Evolutionary conservation across 495 filamentous ascomycete species (phyloP).

Genomic region (Podospora pseudocomata): DNA sequence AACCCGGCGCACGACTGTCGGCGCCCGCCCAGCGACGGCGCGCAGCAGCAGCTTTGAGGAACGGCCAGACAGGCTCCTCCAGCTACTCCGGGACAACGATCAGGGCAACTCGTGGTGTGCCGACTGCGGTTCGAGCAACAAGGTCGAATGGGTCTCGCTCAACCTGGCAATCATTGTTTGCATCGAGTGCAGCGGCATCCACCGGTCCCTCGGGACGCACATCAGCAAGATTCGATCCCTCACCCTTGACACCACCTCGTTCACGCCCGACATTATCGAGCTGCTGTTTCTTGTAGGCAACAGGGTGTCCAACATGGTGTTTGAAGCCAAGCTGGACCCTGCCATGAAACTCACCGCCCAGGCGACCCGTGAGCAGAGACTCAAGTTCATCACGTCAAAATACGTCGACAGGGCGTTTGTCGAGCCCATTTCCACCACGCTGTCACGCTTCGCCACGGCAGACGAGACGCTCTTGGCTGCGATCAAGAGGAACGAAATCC

Average conservation of each 20-base stretch:
- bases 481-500: constrained; percentile 91
- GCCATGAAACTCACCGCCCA: constrained; percentile 64
- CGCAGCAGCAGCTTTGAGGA: constrained; percentile 74
- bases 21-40: constrained; percentile 71
- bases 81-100: constrained; percentile 83
- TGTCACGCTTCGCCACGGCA: constrained; percentile 72
- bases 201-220: constrained; percentile 93
- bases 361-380: constrained; percentile 80
- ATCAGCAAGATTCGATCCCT: constrained; percentile 96
- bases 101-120: constrained; percentile 93
- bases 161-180: constrained; percentile 95
- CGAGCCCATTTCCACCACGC: constrained; percentile 66
- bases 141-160: constrained; percentile 98
- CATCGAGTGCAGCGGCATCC: constrained; percentile 97
- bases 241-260: constrained; percentile 90
- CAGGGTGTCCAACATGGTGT: constrained; percentile 91
- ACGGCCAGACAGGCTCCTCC: constrained; percentile 71
- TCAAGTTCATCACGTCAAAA: constrained; percentile 92
- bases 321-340: constrained; percentile 81
- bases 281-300: constrained; percentile 92
- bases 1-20: constrained; percentile 79
- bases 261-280: constrained; percentile 93
- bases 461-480: constrained; percentile 91
- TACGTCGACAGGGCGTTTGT: constrained; percentile 85
- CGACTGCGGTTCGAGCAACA: constrained; percentile 85